phyloP scores from a whole-genome alignment of 2,329 filamentous ascomycete genomes.

The Aureobasidium mangrovei region DNA sequence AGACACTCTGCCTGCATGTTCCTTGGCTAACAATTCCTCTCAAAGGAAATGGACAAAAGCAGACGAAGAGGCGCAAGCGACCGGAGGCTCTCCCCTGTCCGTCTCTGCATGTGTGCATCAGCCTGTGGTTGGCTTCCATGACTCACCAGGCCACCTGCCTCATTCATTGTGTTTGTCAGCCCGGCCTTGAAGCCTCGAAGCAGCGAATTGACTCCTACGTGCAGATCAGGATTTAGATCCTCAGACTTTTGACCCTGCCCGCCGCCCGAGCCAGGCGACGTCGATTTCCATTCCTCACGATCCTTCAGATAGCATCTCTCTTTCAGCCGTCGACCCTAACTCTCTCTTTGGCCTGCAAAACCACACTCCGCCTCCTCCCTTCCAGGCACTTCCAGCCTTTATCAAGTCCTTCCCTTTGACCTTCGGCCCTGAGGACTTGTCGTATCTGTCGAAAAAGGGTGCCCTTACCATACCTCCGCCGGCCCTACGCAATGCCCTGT shows the following conservation, averaged over 20 bases:
- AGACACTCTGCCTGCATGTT: background rate
- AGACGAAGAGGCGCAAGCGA: constrained; percentile 12
- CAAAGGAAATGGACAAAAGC: constrained; percentile 28
- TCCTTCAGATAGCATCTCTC: background rate
- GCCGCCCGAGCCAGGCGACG: constrained; percentile 7
- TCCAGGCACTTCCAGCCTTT: constrained; percentile 52
- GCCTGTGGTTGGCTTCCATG: constrained; percentile 3
- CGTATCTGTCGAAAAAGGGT: constrained; percentile 75
- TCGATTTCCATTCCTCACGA: constrained; percentile 12
- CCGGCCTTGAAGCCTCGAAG: background rate
- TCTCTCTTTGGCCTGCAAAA: constrained; percentile 3
- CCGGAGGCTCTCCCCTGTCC: background rate
- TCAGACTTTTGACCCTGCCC: constrained; percentile 1
- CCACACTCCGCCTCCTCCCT: constrained; percentile 18
- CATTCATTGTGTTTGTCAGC: constrained; percentile 48
- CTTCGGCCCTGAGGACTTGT: constrained; percentile 71
- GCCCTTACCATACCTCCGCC: constrained; percentile 67
- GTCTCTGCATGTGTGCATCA: constrained; percentile 1
- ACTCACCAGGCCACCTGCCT: constrained; percentile 36
- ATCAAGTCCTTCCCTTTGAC: constrained; percentile 70
- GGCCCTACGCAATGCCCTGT: constrained; percentile 66
- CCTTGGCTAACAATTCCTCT: background rate
- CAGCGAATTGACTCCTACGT: background rate
- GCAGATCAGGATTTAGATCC: constrained; percentile 11
- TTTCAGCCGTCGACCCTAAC: background rate